Percentiles rank a stretch among this genome's conserved stretches.
Conservation (phyloP, 176 grass and related monocot genomes). For the Juncus inflexus region DNA sequence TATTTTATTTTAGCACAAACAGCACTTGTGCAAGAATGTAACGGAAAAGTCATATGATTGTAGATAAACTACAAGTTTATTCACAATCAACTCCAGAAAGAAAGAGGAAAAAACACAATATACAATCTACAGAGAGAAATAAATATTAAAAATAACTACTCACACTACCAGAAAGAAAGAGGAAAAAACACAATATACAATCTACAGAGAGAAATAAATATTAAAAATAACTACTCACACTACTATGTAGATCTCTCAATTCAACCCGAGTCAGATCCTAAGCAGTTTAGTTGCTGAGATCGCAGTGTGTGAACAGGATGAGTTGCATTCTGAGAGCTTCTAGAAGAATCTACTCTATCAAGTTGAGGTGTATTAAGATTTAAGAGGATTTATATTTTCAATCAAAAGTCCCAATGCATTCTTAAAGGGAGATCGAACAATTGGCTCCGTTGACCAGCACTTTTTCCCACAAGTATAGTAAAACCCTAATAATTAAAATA, state of each 20-base stretch:
- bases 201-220: constrained; percentile 12
- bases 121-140: constrained; percentile 5
- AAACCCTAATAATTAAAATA: constrained; percentile 51
- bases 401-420: constrained; percentile 81
- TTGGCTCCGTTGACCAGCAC: constrained; percentile 61
- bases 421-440: constrained; percentile 65
- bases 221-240: not conserved
- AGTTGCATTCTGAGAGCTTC: constrained; percentile 32
- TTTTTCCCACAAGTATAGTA: constrained; percentile 63
- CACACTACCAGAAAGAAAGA: no score
- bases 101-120: constrained; percentile 5
- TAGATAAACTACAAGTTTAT: no score
- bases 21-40: no score
- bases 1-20: no score
- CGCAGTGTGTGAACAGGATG: constrained; percentile 20
- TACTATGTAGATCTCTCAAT: constrained; percentile 29
- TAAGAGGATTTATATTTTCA: constrained; percentile 64
- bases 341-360: constrained; percentile 50
- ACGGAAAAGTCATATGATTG: no score
- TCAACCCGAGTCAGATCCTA: not conserved
- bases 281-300: constrained; percentile 35
- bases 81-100: no score
- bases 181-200: constrained; percentile 21
- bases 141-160: constrained; percentile 14
- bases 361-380: constrained; percentile 36